Evolutionary conservation across 2,329 filamentous ascomycete genomes (phyloP), one percentile per base, ranked within the genome.

Genomic region (Aspergillus sclerotialis): DNA sequence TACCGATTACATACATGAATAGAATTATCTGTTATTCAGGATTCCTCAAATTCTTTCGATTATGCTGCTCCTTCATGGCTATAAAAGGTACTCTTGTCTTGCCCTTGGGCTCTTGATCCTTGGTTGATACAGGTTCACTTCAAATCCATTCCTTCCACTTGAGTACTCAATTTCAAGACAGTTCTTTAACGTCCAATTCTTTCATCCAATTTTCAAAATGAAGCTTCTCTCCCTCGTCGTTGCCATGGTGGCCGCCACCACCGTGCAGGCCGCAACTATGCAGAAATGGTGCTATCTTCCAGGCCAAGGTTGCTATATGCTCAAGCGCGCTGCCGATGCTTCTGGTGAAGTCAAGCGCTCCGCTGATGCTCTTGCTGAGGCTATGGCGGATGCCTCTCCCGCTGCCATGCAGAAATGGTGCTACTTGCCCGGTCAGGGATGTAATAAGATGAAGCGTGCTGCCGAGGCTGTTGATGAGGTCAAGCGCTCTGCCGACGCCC

Each of bases 361-460:
- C 15, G 55, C 55, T 18, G 52, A 58, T 26, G 53, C 55, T 21
- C 43, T 58, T 19, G 51, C 55, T 14, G 52, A 56, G 26, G 50
- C 54, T 19, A 54, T 53, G 42, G 43, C 51, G 17, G 43, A 51
- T 25, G 48, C 45, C 36, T 43, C 43, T n/a, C 43, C 44, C 13
- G 34, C 35, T 28, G 49, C 44, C 31, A 34, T 54, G 28, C 38
- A 46, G 32, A 53, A 51, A 36, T 60, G 57, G 58, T 63, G 59
- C 36, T 40, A 39, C 18, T 46, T 50, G 30, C 50, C 55, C 13
- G 60, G 55, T 13, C 49, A 61, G 35, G 48, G 50, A 18, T 63
- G 61, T 41, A 80, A 80, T 47, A 82, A 76, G 17, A 74, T 80
- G 47, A 69, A 70, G 44, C 78, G 83, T 49, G 79, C 80, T 19